Percentiles rank a stretch among this genome's conserved stretches.
These are phyloP conservation scores for Arabidopsis hybrid DNA, from an alignment of 441 rosid genomes.

Conservation along the genomic window DNA sequence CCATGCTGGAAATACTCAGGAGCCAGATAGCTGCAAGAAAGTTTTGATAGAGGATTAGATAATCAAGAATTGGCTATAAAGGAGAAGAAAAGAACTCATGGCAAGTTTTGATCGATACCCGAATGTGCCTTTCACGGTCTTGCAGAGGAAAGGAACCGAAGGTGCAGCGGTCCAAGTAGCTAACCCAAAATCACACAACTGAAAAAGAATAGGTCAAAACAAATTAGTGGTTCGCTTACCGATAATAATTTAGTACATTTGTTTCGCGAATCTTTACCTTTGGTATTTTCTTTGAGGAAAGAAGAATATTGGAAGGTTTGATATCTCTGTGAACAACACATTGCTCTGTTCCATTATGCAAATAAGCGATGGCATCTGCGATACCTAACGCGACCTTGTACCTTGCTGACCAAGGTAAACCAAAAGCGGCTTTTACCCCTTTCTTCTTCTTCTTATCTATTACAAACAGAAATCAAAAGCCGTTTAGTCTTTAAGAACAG, in stretches of 20 bases:
- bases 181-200: constrained; percentile 98
- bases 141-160: constrained; percentile 96
- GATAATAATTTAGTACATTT: background rate
- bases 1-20: constrained; percentile 99
- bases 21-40: constrained; percentile 76
- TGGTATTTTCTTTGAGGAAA: constrained; percentile 90
- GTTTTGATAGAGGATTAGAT: background rate
- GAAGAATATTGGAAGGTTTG: constrained; percentile 96
- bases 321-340: constrained; percentile 99
- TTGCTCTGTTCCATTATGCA: constrained; percentile 92
- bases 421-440: constrained; percentile 55
- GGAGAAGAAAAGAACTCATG: background rate
- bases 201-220: constrained; percentile 30
- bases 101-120: constrained; percentile 58
- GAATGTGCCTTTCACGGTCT: constrained; percentile 98
- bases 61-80: constrained; percentile 2
- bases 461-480: constrained; percentile 3
- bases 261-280: constrained; percentile 55
- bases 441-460: constrained; percentile 83
- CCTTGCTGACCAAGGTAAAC: constrained; percentile 84
- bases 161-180: constrained; percentile 99
- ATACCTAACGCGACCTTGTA: constrained; percentile 89
- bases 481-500: background rate
- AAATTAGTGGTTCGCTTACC: background rate
- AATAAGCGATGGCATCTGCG: constrained; percentile 82